Conservation (phyloP, 768 basidiomycete species). For the Saitozyma sp. region DNA sequence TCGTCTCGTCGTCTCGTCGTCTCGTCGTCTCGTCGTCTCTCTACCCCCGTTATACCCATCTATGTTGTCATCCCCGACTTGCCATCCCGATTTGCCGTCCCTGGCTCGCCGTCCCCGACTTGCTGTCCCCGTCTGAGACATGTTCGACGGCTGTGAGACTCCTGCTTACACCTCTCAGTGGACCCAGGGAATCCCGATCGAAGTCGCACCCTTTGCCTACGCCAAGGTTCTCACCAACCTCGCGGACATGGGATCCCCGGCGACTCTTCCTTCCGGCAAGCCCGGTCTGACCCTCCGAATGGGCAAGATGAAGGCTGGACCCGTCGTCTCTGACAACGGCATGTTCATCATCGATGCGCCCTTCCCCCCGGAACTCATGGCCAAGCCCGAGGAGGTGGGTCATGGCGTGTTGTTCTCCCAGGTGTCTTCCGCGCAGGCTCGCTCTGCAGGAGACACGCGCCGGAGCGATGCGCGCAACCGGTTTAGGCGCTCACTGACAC, state of each 20-base stretch:
- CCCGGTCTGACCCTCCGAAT: slow-evolving; percentile 75
- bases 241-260: slow-evolving; percentile 52
- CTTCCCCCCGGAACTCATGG: slow-evolving; percentile 69
- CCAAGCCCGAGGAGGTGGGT: slow-evolving; percentile 64
- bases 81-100: too few relatives aligned
- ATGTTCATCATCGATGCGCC: slow-evolving; percentile 98
- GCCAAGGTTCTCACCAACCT: slow-evolving; percentile 77
- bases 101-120: too few relatives aligned
- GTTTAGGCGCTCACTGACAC: slow-evolving; percentile 9
- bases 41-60: too few relatives aligned
- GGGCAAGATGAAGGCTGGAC: slow-evolving; percentile 85
- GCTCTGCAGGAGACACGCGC: too few relatives aligned
- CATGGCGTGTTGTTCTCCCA: too few relatives aligned
- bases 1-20: too few relatives aligned
- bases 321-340: slow-evolving; percentile 94
- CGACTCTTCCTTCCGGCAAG: slow-evolving; percentile 35
- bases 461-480: neutral
- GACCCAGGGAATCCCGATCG: slow-evolving; percentile 85
- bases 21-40: too few relatives aligned
- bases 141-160: neutral
- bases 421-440: too few relatives aligned
- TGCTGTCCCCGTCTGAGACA: neutral
- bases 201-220: slow-evolving; percentile 96
- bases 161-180: slow-evolving; percentile 60
- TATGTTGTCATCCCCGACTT: too few relatives aligned